phyloP scores from a whole-genome alignment of 306 rosid species.

The Vigna reflexopilosa region DNA sequence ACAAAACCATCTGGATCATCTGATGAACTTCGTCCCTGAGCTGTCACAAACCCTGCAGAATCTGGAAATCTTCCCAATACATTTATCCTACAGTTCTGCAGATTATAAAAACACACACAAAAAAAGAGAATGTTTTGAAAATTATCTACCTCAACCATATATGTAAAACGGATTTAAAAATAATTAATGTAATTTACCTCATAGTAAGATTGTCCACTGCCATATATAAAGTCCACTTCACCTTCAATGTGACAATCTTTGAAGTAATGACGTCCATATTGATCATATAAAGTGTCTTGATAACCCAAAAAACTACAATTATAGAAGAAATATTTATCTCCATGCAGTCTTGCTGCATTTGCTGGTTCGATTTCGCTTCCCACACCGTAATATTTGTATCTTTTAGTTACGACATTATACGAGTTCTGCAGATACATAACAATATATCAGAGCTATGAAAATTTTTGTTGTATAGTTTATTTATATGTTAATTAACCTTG shows the following conservation, averaged over 20 bases:
- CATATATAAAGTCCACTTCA: conserved; percentile 51
- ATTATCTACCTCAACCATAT: too few relatives aligned
- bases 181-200: conserved; percentile 36
- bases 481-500: not conserved
- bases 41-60: conserved; percentile 48
- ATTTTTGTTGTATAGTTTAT: not conserved
- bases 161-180: not conserved
- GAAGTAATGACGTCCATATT: conserved; percentile 42
- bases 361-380: conserved; percentile 27
- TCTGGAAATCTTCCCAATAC: not conserved
- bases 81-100: conserved; percentile 46
- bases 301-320: conserved; percentile 24
- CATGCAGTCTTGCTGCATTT: conserved; percentile 15
- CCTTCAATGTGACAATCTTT: conserved; percentile 43
- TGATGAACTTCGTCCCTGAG: conserved; percentile 38
- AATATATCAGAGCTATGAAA: not conserved
- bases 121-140: not conserved
- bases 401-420: not conserved
- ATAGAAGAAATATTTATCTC: not conserved
- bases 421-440: not conserved
- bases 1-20: conserved; percentile 49
- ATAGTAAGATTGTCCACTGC: conserved; percentile 46
- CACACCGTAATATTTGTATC: too few relatives aligned
- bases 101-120: not conserved
- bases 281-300: conserved; percentile 56